These are phyloP conservation scores for Colletotrichum melonis DNA, from an alignment of 2,329 filamentous ascomycete species.

Conservation along the genomic window DNA sequence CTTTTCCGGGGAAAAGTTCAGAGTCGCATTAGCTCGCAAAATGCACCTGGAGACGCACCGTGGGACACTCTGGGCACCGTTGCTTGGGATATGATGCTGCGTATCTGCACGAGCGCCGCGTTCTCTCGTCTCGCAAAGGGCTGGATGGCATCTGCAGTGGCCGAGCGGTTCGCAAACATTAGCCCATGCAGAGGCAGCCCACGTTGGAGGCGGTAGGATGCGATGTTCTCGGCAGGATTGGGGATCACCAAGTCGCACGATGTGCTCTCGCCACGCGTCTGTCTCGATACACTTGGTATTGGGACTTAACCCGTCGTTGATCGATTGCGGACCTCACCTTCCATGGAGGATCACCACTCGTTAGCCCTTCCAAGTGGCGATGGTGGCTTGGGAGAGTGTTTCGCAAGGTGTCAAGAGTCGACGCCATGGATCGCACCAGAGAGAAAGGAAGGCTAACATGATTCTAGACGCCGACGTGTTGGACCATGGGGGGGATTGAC, in stretches of 20 bases:
- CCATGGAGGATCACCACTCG: neutral
- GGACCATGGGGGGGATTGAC: constrained; percentile 19
- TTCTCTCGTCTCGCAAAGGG: neutral
- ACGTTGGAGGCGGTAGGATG: neutral
- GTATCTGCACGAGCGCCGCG: neutral
- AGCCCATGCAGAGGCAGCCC: neutral
- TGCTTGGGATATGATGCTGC: constrained; percentile 13
- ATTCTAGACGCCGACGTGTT: constrained; percentile 23
- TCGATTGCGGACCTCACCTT: neutral
- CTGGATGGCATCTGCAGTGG: constrained; percentile 26
- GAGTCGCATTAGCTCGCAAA: constrained; percentile 3
- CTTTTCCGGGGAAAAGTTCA: neutral
- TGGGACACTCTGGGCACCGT: constrained; percentile 6
- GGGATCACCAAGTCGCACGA: neutral
- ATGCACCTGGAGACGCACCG: neutral
- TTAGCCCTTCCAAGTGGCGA: constrained; percentile 13
- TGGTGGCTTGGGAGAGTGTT: constrained; percentile 17
- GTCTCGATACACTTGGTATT: neutral
- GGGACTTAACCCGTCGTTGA: no score
- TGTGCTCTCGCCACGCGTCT: neutral
- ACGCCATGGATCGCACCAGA: constrained; percentile 3
- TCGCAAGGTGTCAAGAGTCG: constrained; percentile 11
- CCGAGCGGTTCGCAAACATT: constrained; percentile 12
- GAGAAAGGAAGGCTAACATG: constrained; percentile 4
- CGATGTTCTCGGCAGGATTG: neutral